Percentiles rank a stretch among this genome's conserved stretches.
These are phyloP conservation scores for Pichia rugopelliculosa DNA, from an alignment of 805 yeast genomes.

Conservation along the genomic window DNA sequence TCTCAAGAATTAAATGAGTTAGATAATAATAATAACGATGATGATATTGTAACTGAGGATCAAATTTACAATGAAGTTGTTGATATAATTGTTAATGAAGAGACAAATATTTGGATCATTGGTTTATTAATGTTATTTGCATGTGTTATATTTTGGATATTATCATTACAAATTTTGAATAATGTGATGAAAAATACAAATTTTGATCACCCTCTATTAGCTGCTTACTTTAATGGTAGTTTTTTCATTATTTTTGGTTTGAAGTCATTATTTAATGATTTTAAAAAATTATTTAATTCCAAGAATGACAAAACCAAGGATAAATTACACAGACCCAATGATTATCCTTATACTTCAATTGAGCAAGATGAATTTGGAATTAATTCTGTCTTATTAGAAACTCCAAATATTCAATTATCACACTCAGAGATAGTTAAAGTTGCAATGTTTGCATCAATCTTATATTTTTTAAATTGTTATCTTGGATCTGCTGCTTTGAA, in stretches of 20 bases:
- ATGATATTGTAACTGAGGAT: conserved; percentile 14
- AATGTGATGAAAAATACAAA: conserved; percentile 40
- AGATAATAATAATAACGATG: not conserved
- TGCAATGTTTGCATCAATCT: conserved; percentile 33
- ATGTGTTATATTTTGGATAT: conserved; percentile 41
- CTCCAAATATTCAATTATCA: conserved; percentile 20
- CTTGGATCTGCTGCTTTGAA: conserved; percentile 36
- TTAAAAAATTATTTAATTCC: not conserved
- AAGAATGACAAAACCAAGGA: not conserved
- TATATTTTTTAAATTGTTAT: conserved; percentile 37
- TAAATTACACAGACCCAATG: not conserved
- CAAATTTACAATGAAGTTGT: conserved; percentile 25
- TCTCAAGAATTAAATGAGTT: not conserved
- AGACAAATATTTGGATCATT: conserved; percentile 34
- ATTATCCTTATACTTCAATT: not conserved
- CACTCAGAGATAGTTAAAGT: conserved; percentile 28
- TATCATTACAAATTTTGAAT: conserved; percentile 43
- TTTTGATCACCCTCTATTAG: conserved; percentile 42
- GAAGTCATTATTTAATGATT: conserved; percentile 26
- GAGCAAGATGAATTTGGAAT: not conserved
- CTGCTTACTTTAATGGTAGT: conserved; percentile 41
- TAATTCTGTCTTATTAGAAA: not conserved
- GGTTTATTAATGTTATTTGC: conserved; percentile 37
- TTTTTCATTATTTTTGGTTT: conserved; percentile 39
- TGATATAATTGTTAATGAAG: conserved; percentile 30